Base-by-base conservation (phyloP, 1,139 yeast species). In the Blastobotrys ciferrii region DNA sequence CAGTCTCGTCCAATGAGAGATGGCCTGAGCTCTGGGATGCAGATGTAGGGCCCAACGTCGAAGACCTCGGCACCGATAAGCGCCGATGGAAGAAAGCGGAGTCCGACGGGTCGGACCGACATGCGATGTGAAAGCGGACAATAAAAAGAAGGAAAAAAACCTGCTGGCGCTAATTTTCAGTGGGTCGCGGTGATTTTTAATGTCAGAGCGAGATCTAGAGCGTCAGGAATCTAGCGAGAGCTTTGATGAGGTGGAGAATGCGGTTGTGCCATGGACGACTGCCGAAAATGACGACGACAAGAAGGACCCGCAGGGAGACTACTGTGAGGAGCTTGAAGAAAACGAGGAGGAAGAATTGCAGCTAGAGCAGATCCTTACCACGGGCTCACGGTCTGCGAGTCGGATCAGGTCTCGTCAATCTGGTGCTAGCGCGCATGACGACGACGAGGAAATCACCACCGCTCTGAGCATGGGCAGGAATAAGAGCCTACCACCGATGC, bases 321-420 rank as follows among this genome's bases (percentile, higher is more conserved):
- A 39, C 30, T 14, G 17, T 9, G 20, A 23, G 18, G 31, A 25
- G 32, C 42, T 23, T 18, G 42, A 39, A 3, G 33, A 39, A 19
- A 20, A 39, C 48, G 5, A 32, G 4, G 31, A 40, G 19, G 32
- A 43, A 13, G 25, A 33, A 32, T 32, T 28, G 28, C 30, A 25
- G 36, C 30, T 14, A n/a, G 42, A 28, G 17, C 15, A 37, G 37
- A 33, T 33, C 37, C 37, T 33, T 12, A 33, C 37, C 7, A 14
- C 37, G 6, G 37, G 37, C 5, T 33, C 37, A 4, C 6, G 37
- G 37, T 33, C 37, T 33, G 37, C 37, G 5, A 6, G 20, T 20
- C 14, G 37, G 37, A 33, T 33, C 20, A 5, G 37, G 5, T 33
- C 37, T 9, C 4, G 37, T 15, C 37, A 33, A n/a, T 15, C 20